Percentiles rank a stretch among this genome's conserved stretches.
Conservation (phyloP, 257 asterid species). For the Paraleonurus japonicus region DNA sequence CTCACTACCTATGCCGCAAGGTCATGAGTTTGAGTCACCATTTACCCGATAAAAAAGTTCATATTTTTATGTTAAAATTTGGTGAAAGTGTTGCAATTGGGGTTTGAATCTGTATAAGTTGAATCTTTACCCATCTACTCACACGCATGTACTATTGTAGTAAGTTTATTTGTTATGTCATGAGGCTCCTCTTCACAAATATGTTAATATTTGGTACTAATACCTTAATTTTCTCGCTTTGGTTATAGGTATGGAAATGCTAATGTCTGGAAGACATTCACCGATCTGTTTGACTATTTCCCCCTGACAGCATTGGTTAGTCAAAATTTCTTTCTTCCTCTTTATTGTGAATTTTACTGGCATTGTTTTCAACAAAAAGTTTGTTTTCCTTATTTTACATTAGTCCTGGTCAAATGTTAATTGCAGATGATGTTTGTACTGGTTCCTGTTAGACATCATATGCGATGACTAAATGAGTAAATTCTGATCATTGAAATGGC, state of each 20-base stretch:
- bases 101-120: background rate
- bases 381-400: conserved; percentile 5
- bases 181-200: background rate
- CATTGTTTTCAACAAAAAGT: background rate
- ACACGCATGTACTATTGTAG: background rate
- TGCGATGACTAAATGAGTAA: background rate
- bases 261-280: conserved; percentile 92
- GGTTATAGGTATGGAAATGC: conserved; percentile 83
- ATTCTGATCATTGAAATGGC: background rate
- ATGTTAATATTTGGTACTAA: conserved; percentile 8
- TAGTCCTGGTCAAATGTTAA: background rate
- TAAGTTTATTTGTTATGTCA: background rate
- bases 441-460: conserved; percentile 9
- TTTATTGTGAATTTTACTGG: background rate
- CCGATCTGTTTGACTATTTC: conserved; percentile 87
- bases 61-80: background rate
- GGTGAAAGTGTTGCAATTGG: background rate
- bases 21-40: no score
- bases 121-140: background rate
- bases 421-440: background rate
- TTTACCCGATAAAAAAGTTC: no score
- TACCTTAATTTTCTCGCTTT: conserved; percentile 9
- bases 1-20: no score
- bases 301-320: conserved; percentile 94
- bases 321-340: conserved; percentile 23